Base-by-base conservation (phyloP, 164 flowering plant species). In the Liriodendron chinense region DNA sequence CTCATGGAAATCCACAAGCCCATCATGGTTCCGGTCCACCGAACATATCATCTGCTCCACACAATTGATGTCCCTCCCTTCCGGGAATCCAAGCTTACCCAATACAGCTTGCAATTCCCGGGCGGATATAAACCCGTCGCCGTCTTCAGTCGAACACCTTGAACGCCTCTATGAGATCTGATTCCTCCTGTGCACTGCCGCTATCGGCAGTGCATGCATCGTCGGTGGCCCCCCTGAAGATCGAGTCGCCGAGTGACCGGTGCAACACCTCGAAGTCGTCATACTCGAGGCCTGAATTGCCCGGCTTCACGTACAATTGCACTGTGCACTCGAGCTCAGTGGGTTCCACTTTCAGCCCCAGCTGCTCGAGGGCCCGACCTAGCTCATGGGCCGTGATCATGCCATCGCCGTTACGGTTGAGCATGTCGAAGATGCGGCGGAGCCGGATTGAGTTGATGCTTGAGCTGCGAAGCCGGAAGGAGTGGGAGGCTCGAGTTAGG, bases 91-190 rank as follows among this genome's bases (percentile, higher is more conserved):
- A 5, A 92, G 80, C 78, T 94, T 92, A 53, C 77, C 79, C 48
- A 94, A 77, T 7, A 94, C 95, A 59, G 71, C 84, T 69, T 94
- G 95, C 83, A 92, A 69, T 64, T 94, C 97, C 74, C 48, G 48
- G 0, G 94, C 93, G 7, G 97, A 94, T 20, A 91, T 94, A 80
- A 67, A 89, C 10, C 97, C 98, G 69, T 94, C 97, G 0, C 95
- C 97, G 65, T 94, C 90, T 79, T 85, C 92, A n/a, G 68, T 92
- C 95, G 83, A 94, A 94, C 75, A 92, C 97, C 85, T 91, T 92
- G 75, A 94, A 94, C 24, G 98, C 97, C 83, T 94, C 98, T 13
- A 77, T 13, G 34, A 92, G 82, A 66, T 94, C 98, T 9, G 82
- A 72, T 56, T 92, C 92, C 74, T 83, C 90, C 56, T 83, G 16